Evolutionary conservation across 2,329 filamentous ascomycete genomes (phyloP), one percentile per base, ranked within the genome.

Genomic region (Stagonosporopsis rhizophila): DNA sequence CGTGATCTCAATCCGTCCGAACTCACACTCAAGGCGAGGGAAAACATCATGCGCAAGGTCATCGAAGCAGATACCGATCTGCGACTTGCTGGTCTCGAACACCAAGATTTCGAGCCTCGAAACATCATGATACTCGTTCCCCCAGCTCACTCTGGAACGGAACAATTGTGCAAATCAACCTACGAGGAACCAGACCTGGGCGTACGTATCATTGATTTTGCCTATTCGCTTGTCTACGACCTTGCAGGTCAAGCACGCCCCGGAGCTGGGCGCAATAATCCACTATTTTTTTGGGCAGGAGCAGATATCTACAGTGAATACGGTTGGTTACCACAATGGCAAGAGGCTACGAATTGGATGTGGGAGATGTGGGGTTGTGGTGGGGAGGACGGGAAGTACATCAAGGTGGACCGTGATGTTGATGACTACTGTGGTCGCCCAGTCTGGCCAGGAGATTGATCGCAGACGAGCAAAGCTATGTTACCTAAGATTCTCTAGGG

Each of bases 1-100:
- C 12, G n/a, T 2, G n/a, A 49, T 12, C 25, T 60, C 11, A 32
- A 50, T 4, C 52, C 52, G 1, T 14, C 22, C 2, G 12, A 27
- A 1, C 28, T 60, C 9, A 41, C 35, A 1, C 2, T 3, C 3
- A 8, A 44, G 7, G 42, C 44, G n/a, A 44, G 48, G 20, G 49
- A 56, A 11, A 56, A 52, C 28, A 37, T 60, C 48, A 53, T 60
- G 48, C 8, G 22, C 22, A 60, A 60, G 28, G 19, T 56, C 14
- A 44, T 53, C 15, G 52, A 60, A 39, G 46, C 51, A 19, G 42
- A 56, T 4, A 20, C 19, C 17, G 47, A 55, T 23, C 38, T 56
- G 7, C 35, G 20, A 6, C 34, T 34, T 27, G 42, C 40, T 7
- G 56, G 52, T 12, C 15, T 56, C 9, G 9, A 37, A 12, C 52